These are phyloP conservation scores for Tricholoma bakamatsutake DNA, from an alignment of 768 basidiomycete genomes.

Conservation along the genomic window DNA sequence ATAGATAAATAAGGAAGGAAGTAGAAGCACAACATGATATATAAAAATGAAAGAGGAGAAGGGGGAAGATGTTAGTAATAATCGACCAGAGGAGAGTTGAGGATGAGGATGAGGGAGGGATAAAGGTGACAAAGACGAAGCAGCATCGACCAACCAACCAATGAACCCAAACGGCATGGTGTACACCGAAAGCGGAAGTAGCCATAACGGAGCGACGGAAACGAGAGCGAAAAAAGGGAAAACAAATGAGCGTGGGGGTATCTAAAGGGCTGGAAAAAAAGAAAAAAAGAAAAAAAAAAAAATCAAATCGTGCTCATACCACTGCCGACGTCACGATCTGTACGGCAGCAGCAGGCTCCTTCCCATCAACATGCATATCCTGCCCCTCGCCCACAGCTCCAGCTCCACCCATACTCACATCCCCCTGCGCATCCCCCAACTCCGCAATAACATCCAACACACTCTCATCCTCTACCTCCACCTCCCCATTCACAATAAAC, in stretches of 20 bases:
- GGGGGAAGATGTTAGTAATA: not conserved
- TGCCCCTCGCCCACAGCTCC: constrained; percentile 17
- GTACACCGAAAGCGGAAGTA: no score
- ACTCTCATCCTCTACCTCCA: not conserved
- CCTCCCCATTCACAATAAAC: not conserved
- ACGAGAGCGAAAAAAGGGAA: not conserved
- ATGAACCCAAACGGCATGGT: no score
- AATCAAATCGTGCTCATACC: not conserved
- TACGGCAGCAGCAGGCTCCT: constrained; percentile 16
- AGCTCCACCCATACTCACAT: constrained; percentile 5
- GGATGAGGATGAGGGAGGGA: no score
- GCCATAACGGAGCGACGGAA: no score
- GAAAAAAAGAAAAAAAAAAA: constrained; percentile 2
- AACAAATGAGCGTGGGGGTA: constrained; percentile 6
- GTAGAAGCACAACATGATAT: not conserved
- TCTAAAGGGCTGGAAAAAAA: constrained; percentile 14
- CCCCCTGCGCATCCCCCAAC: constrained; percentile 18
- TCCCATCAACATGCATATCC: constrained; percentile 41
- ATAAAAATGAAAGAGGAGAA: not conserved
- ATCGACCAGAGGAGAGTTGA: not conserved
- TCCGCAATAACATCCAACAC: constrained; percentile 17
- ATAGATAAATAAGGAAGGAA: no score
- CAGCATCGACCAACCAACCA: no score
- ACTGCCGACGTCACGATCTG: not conserved
- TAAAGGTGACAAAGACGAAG: not conserved